phyloP scores from a whole-genome alignment of 1,284 basidiomycete genomes.

The Ceratobasidium sp. region DNA sequence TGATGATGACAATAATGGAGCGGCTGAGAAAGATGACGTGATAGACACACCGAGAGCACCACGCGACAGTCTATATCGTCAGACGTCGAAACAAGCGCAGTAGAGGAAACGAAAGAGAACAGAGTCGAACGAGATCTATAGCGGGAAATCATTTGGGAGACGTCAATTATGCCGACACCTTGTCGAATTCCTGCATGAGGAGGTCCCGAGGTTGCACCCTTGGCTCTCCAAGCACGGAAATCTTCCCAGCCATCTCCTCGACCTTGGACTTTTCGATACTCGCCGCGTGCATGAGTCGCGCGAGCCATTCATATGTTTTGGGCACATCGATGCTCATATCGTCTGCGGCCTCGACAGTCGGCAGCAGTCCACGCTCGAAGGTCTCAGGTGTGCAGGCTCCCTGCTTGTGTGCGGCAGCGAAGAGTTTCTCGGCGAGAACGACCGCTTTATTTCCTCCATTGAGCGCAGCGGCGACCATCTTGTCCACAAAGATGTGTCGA shows the following conservation, averaged over 20 bases:
- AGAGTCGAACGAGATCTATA: conserved; percentile 40
- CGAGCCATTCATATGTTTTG: conserved; percentile 83
- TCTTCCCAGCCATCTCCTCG: conserved; percentile 63
- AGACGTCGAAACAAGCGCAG: conserved; percentile 22
- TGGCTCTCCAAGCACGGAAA: conserved; percentile 53
- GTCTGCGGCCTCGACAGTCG: conserved; percentile 81
- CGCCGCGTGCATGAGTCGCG: conserved; percentile 77
- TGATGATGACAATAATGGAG: conserved; percentile 15
- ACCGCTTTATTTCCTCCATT: conserved; percentile 90
- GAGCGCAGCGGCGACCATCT: conserved; percentile 76
- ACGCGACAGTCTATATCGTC: conserved; percentile 43
- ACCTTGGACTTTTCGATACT: conserved; percentile 66
- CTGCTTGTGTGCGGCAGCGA: conserved; percentile 69
- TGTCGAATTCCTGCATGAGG: conserved; percentile 53
- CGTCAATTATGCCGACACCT: conserved; percentile 34
- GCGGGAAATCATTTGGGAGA: not conserved
- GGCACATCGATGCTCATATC: conserved; percentile 92
- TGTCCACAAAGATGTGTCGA: conserved; percentile 77
- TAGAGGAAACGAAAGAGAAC: conserved; percentile 35
- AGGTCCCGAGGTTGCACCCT: conserved; percentile 52
- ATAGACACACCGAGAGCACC: conserved; percentile 45
- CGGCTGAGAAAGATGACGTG: conserved; percentile 40
- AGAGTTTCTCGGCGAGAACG: conserved; percentile 78
- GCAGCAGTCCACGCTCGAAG: conserved; percentile 76
- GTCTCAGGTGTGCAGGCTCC: conserved; percentile 67